Percentiles rank a stretch among this genome's conserved stretches.
These are phyloP conservation scores for Pelargonium nanum DNA, from an alignment of 345 rosid species.

Conservation along the genomic window DNA sequence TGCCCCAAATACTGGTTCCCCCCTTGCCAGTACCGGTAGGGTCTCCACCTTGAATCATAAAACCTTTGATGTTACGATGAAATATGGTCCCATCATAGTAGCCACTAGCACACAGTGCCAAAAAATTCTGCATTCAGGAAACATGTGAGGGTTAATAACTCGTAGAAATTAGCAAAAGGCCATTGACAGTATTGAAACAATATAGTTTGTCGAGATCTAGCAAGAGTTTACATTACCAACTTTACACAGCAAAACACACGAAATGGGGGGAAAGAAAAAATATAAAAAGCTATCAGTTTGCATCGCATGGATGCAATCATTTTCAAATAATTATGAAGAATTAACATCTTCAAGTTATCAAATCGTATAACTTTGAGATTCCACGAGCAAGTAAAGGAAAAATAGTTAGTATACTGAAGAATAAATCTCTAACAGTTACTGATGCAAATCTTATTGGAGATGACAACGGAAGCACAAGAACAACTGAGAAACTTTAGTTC, in stretches of 20 bases:
- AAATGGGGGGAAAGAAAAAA: background rate
- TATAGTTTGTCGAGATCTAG: background rate
- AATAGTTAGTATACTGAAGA: background rate
- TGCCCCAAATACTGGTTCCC: constrained; percentile 96
- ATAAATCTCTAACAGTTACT: background rate
- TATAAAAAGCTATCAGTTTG: background rate
- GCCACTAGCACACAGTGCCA: constrained; percentile 93
- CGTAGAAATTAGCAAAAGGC: background rate
- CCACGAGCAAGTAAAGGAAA: background rate
- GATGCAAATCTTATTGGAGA: too few relatives aligned
- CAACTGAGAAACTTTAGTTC: too few relatives aligned
- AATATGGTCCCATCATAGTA: constrained; percentile 84
- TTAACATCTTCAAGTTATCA: background rate
- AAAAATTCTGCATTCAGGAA: constrained; percentile 52
- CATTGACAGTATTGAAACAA: background rate
- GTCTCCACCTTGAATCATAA: constrained; percentile 99
- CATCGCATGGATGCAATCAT: background rate
- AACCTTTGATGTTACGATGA: constrained; percentile 89
- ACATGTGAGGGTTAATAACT: background rate
- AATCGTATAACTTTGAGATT: background rate
- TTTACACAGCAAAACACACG: background rate
- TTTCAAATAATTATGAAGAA: background rate
- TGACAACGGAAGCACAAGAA: too few relatives aligned
- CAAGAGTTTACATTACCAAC: background rate
- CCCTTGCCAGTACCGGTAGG: constrained; percentile 96